Evolutionary conservation across 2,329 filamentous ascomycete genomes (phyloP).

Genomic region (Cephalotrichum gorgonifer): DNA sequence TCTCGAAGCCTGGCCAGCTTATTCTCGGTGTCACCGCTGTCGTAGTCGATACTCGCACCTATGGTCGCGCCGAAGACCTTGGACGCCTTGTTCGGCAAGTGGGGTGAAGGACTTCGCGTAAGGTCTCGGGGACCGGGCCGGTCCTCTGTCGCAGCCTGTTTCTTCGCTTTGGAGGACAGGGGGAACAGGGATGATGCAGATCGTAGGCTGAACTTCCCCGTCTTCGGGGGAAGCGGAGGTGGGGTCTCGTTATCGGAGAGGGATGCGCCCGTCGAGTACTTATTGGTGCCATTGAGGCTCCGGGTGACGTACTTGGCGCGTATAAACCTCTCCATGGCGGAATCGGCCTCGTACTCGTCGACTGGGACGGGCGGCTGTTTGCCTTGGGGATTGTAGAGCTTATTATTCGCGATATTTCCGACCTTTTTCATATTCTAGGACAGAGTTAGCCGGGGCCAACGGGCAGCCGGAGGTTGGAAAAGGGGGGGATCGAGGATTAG

Average conservation of each 20-base stretch:
- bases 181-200: conserved; percentile 59
- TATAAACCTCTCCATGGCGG: conserved; percentile 91
- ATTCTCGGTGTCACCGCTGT: conserved; percentile 52
- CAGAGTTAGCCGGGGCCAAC: neutral
- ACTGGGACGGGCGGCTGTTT: conserved; percentile 75
- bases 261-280: conserved; percentile 31
- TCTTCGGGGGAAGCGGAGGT: conserved; percentile 53
- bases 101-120: conserved; percentile 22
- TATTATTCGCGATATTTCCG: conserved; percentile 79
- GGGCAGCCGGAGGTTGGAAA: neutral
- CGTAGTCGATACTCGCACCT: conserved; percentile 51
- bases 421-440: conserved; percentile 83
- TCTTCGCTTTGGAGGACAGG: conserved; percentile 49
- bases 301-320: conserved; percentile 80
- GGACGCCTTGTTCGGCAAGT: conserved; percentile 52
- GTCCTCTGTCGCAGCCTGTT: conserved; percentile 28
- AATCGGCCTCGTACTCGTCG: conserved; percentile 85
- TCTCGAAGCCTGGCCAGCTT: conserved; percentile 73
- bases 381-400: conserved; percentile 78
- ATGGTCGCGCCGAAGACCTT: conserved; percentile 57
- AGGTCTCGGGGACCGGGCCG: conserved; percentile 1
- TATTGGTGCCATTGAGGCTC: conserved; percentile 11
- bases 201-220: conserved; percentile 49
- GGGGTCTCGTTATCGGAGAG: conserved; percentile 46
- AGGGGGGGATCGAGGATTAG: neutral